Evolutionary conservation across 192 early-diverging fungal species (phyloP).

Genomic region (Endogone sp.): DNA sequence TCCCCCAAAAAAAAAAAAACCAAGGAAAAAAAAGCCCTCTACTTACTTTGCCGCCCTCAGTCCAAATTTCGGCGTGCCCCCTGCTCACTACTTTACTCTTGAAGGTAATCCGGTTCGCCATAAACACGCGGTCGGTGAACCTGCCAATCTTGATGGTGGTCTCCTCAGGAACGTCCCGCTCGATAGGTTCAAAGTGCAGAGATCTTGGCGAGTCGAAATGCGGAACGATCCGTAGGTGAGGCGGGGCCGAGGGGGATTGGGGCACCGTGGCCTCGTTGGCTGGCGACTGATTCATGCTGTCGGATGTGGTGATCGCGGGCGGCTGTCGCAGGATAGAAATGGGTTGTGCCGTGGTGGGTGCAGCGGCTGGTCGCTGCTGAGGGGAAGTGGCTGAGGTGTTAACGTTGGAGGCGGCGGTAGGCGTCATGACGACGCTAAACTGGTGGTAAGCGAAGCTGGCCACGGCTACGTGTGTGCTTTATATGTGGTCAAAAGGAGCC

Average conservation of each 20-base stretch:
- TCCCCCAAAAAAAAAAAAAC: neutral
- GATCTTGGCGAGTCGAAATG: slow-evolving; percentile 50
- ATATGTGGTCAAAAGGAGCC: too few species aligned
- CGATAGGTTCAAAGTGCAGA: slow-evolving; percentile 58
- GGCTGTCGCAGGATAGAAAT: too few species aligned
- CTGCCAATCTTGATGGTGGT: slow-evolving; percentile 67
- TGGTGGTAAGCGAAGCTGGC: too few species aligned
- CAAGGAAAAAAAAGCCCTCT: neutral
- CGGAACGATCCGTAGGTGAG: slow-evolving; percentile 55
- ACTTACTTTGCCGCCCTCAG: slow-evolving; percentile 59
- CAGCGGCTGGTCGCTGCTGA: too few species aligned
- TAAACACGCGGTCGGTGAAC: slow-evolving; percentile 60
- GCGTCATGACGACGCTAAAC: too few species aligned
- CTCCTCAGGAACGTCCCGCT: slow-evolving; percentile 56
- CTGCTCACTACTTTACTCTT: slow-evolving; percentile 93
- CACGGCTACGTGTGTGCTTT: too few species aligned
- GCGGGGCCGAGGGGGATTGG: slow-evolving; percentile 17
- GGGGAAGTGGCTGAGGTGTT: too few species aligned
- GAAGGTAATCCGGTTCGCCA: slow-evolving; percentile 73
- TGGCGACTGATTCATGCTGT: too few species aligned
- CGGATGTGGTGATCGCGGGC: too few species aligned
- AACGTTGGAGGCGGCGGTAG: too few species aligned
- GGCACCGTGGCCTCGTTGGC: neutral
- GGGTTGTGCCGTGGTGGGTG: too few species aligned
- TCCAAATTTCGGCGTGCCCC: slow-evolving; percentile 92